Percentiles rank a stretch among this genome's conserved stretches.
These are phyloP conservation scores for Aspergillus taichungensis DNA, from an alignment of 495 filamentous ascomycete genomes.

Conservation along the genomic window DNA sequence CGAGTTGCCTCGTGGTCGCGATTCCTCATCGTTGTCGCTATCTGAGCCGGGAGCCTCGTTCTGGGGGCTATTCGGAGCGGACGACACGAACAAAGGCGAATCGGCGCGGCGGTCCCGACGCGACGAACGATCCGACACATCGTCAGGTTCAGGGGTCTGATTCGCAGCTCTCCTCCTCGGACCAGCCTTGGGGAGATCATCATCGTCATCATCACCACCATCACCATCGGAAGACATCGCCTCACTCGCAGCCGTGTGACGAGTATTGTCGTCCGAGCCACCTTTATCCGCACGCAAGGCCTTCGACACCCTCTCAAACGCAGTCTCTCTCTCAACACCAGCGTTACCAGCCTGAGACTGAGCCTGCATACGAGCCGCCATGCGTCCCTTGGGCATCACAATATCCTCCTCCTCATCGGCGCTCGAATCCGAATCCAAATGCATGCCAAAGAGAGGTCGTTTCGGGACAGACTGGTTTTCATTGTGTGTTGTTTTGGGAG, in stretches of 20 bases:
- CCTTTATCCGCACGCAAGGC: conserved; percentile 13
- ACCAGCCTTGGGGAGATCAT: conserved; percentile 30
- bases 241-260: conserved; percentile 3
- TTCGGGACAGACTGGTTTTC: conserved; percentile 8
- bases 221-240: conserved; percentile 10
- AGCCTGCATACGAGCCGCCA: conserved; percentile 60
- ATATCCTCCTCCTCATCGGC: conserved; percentile 40
- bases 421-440: conserved; percentile 5
- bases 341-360: conserved; percentile 3
- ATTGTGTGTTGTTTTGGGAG: conserved; percentile 13
- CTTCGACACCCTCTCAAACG: conserved; percentile 28
- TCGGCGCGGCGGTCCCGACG: conserved; percentile 21
- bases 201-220: conserved; percentile 29
- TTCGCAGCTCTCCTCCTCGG: conserved; percentile 22
- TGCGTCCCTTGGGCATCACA: conserved; percentile 55
- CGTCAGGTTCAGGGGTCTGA: conserved; percentile 1
- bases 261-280: conserved; percentile 4
- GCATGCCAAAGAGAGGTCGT: neutral
- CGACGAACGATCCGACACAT: conserved; percentile 9
- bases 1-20: conserved; percentile 43
- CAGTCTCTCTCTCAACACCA: conserved; percentile 10
- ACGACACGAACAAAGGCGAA: conserved; percentile 37
- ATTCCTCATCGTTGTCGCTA: conserved; percentile 24
- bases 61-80: conserved; percentile 11
- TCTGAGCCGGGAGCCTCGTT: conserved; percentile 12